These are phyloP conservation scores for Cladosporium sp. DNA, from an alignment of 2,329 filamentous ascomycete species.

Conservation along the genomic window DNA sequence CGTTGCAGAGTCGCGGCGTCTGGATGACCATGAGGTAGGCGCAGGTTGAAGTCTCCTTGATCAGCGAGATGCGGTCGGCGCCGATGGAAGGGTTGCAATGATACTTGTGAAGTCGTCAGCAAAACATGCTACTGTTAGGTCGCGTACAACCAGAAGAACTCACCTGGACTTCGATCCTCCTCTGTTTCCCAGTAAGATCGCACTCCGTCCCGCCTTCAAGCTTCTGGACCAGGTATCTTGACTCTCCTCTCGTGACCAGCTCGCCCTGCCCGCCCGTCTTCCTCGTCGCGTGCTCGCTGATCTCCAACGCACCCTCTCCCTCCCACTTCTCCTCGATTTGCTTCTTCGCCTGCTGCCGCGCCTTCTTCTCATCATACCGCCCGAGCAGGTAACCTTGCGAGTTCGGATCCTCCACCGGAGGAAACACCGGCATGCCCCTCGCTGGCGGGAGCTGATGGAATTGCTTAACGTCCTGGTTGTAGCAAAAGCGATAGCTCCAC, in stretches of 20 bases:
- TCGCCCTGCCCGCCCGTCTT: conserved; percentile 45
- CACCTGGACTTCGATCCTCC: conserved; percentile 75
- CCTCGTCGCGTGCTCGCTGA: conserved; percentile 24
- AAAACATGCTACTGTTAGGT: neutral
- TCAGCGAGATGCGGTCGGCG: conserved; percentile 75
- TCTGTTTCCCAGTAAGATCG: conserved; percentile 73
- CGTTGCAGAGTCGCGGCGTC: conserved; percentile 79
- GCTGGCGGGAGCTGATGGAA: conserved; percentile 76
- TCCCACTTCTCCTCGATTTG: conserved; percentile 22
- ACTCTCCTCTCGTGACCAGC: conserved; percentile 74
- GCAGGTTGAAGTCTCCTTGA: conserved; percentile 88
- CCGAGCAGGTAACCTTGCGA: conserved; percentile 75
- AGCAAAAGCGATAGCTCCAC: conserved; percentile 97
- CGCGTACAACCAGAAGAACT: conserved; percentile 1
- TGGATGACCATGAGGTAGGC: conserved; percentile 90
- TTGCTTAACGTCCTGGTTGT: conserved; percentile 78
- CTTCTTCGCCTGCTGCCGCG: conserved; percentile 25
- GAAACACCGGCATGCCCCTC: conserved; percentile 59
- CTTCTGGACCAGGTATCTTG: conserved; percentile 77
- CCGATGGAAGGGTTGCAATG: conserved; percentile 69
- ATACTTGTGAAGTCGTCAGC: conserved; percentile 41
- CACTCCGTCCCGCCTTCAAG: conserved; percentile 74
- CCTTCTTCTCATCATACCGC: conserved; percentile 39
- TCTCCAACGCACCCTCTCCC: conserved; percentile 24
- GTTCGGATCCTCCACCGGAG: conserved; percentile 69